Conservation (phyloP, 495 filamentous ascomycete genomes). For the Aspergillus leporis region DNA sequence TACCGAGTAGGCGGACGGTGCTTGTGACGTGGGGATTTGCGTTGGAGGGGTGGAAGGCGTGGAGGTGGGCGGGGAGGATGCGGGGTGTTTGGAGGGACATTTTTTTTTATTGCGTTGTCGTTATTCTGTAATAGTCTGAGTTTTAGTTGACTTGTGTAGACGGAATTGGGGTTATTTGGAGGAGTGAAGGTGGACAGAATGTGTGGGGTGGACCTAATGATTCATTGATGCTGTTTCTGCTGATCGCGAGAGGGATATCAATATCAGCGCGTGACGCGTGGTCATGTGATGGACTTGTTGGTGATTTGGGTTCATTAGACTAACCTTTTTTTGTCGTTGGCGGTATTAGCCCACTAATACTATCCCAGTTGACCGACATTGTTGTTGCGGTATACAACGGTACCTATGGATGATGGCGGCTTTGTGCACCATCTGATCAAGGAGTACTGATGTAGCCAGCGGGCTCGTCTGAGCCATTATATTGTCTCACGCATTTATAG, state of each 20-base stretch:
- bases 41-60: conserved; percentile 57
- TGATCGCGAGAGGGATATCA: conserved; percentile 1
- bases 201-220: background rate
- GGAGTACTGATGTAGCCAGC: too few species aligned
- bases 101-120: conserved; percentile 23
- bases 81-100: conserved; percentile 66
- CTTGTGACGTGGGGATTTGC: conserved; percentile 43
- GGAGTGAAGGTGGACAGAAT: background rate
- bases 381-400: too few species aligned
- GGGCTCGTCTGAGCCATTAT: too few species aligned
- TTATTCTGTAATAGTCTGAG: conserved; percentile 4
- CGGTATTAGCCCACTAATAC: too few species aligned
- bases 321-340: conserved; percentile 9
- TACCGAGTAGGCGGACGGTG: conserved; percentile 83
- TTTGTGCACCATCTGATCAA: too few species aligned
- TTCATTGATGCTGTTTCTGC: background rate
- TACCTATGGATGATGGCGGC: too few species aligned
- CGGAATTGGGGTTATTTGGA: background rate
- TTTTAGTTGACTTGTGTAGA: background rate
- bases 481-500: too few species aligned
- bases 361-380: too few species aligned
- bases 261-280: conserved; percentile 27
- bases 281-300: conserved; percentile 24
- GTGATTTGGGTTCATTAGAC: background rate
- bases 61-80: conserved; percentile 65